phyloP scores from a whole-genome alignment of 306 rosid species.

The Crotalaria pallida region DNA sequence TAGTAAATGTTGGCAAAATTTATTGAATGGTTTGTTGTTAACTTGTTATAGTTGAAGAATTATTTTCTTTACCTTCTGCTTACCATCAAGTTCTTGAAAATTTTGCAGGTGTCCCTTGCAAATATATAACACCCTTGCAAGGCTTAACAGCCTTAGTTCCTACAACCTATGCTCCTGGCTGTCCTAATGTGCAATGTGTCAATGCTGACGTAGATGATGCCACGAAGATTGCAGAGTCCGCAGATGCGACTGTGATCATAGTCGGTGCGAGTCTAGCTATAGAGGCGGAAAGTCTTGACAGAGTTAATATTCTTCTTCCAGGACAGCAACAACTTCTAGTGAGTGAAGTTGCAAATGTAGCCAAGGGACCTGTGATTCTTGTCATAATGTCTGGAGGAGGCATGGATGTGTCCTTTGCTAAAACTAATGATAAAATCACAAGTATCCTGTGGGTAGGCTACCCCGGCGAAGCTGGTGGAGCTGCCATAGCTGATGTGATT shows the following conservation, averaged over 20 bases:
- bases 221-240: slow-evolving; percentile 60
- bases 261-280: slow-evolving; percentile 74
- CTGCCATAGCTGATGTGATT: slow-evolving; percentile 88
- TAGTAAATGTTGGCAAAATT: not conserved
- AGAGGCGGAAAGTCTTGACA: slow-evolving; percentile 84
- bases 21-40: not conserved
- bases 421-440: slow-evolving; percentile 55
- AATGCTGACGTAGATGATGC: slow-evolving; percentile 67
- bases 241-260: slow-evolving; percentile 84
- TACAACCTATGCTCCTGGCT: slow-evolving; percentile 65
- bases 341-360: slow-evolving; percentile 68
- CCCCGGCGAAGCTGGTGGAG: slow-evolving; percentile 99
- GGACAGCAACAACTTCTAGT: slow-evolving; percentile 75
- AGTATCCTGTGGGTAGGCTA: slow-evolving; percentile 98
- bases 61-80: not conserved
- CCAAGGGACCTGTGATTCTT: slow-evolving; percentile 91
- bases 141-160: slow-evolving; percentile 67
- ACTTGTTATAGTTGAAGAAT: not conserved
- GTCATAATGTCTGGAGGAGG: slow-evolving; percentile 98
- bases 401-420: slow-evolving; percentile 83
- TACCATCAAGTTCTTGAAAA: not conserved
- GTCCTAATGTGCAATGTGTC: slow-evolving; percentile 62
- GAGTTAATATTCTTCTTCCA: slow-evolving; percentile 69
- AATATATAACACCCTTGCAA: slow-evolving; percentile 74
- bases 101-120: slow-evolving; percentile 83